phyloP scores from a whole-genome alignment of 2,329 filamentous ascomycete species.

The Epichloe brachyelytri region DNA sequence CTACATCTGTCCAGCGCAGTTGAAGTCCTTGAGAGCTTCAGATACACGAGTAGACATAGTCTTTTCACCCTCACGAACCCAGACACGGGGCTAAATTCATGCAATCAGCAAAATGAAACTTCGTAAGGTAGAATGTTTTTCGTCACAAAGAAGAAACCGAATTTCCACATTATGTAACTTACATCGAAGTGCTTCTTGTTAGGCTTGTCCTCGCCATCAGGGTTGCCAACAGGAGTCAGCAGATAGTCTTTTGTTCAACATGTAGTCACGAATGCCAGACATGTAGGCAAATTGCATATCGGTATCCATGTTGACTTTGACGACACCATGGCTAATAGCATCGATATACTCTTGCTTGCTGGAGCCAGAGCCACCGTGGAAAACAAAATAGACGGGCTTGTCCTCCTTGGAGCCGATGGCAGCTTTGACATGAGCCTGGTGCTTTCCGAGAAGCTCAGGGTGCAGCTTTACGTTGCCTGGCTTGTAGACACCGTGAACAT shows the following conservation, averaged over 20 bases:
- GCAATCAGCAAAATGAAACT: background rate
- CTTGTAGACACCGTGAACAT: constrained; percentile 99
- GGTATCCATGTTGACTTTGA: constrained; percentile 99
- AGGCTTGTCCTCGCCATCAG: constrained; percentile 90
- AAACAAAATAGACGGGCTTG: constrained; percentile 98
- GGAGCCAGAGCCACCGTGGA: constrained; percentile 94
- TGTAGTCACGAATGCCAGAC: constrained; percentile 83
- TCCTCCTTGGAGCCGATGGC: constrained; percentile 57
- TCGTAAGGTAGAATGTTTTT: too few species aligned
- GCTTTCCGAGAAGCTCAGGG: constrained; percentile 91
- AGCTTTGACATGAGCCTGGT: constrained; percentile 84
- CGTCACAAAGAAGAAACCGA: too few species aligned
- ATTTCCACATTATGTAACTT: constrained; percentile 1
- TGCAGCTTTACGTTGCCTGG: constrained; percentile 94
- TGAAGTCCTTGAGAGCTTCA: constrained; percentile 83
- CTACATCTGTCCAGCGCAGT: constrained; percentile 32
- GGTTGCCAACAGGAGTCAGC: constrained; percentile 77
- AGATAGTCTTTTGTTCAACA: constrained; percentile 93
- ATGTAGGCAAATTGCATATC: constrained; percentile 96
- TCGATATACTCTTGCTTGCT: constrained; percentile 80
- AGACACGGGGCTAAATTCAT: constrained; percentile 59
- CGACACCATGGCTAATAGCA: constrained; percentile 84
- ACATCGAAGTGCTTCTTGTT: constrained; percentile 91
- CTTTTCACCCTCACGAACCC: constrained; percentile 96
- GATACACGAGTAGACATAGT: constrained; percentile 75